Conservation (phyloP, 345 rosid genomes). For the Toxicodendron radicans region DNA sequence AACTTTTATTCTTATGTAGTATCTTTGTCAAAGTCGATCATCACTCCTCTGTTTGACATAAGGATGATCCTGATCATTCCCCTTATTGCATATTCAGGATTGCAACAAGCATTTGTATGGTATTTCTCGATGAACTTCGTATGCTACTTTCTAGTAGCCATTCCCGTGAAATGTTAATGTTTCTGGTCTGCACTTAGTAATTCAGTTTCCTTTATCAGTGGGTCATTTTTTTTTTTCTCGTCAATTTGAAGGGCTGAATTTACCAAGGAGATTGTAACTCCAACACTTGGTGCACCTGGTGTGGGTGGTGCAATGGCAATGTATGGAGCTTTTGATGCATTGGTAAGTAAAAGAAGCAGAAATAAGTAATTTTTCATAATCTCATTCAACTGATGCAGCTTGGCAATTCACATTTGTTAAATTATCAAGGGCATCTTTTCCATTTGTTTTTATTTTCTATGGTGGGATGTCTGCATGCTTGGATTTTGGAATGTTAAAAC, state of each 20-base stretch:
- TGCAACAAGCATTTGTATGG: slow-evolving; percentile 98
- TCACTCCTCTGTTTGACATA: slow-evolving; percentile 62
- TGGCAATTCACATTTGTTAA: not conserved
- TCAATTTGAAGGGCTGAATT: slow-evolving; percentile 68
- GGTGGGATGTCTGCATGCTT: not conserved
- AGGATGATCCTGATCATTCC: slow-evolving; percentile 84
- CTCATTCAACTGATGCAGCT: not conserved
- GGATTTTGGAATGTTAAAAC: not conserved
- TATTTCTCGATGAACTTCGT: slow-evolving; percentile 27
- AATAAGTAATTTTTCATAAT: not conserved
- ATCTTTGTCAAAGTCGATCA: slow-evolving; percentile 56
- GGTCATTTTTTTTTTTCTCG: not conserved
- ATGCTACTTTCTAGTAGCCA: slow-evolving; percentile 4
- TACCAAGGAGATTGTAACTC: slow-evolving; percentile 81
- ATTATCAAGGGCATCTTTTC: not conserved
- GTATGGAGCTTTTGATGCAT: slow-evolving; percentile 86
- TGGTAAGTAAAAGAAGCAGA: slow-evolving; percentile 55
- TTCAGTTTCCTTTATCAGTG: not conserved
- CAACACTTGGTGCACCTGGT: slow-evolving; percentile 79
- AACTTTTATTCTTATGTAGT: slow-evolving; percentile 48
- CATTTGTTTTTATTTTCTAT: not conserved
- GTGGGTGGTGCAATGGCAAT: slow-evolving; percentile 93
- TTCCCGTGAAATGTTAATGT: not conserved
- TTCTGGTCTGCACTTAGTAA: not conserved
- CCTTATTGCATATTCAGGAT: slow-evolving; percentile 84